A percentile compares a stretch with the other conserved stretches of the same genome.
Conservation (phyloP, 305 asterid genomes). For the Fraxinus angustifolia region DNA sequence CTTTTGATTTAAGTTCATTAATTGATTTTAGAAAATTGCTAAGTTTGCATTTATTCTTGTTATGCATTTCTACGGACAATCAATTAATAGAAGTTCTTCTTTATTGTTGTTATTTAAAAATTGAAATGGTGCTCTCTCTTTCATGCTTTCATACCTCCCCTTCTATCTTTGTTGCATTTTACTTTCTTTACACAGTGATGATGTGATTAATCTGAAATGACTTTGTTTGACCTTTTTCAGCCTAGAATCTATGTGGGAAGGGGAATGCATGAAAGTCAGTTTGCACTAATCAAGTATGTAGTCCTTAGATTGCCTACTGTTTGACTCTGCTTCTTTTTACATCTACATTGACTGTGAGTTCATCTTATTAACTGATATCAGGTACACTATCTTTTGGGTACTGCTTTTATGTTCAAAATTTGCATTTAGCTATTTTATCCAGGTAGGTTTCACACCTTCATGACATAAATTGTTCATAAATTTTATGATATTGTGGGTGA, state of each 20-base stretch:
- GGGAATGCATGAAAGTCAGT: conserved; percentile 99
- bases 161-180: neutral
- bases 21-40: neutral
- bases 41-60: neutral
- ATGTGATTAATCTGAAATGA: neutral
- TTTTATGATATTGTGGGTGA: conserved; percentile 9
- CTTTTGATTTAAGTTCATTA: neutral
- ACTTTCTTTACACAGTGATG: neutral
- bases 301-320: conserved; percentile 20
- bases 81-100: neutral
- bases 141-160: neutral
- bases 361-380: conserved; percentile 34
- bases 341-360: conserved; percentile 23
- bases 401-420: conserved; percentile 77
- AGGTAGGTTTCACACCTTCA: conserved; percentile 53
- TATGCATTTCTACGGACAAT: neutral
- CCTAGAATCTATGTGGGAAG: conserved; percentile 95
- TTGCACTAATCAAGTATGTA: conserved; percentile 83
- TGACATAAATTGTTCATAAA: conserved; percentile 6
- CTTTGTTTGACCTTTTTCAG: conserved; percentile 45
- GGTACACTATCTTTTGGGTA: conserved; percentile 94
- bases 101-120: neutral
- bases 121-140: neutral
- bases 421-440: conserved; percentile 73
- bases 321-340: conserved; percentile 19